Conservation (phyloP, 2,329 filamentous ascomycete genomes). For the Exophiala sp. region DNA sequence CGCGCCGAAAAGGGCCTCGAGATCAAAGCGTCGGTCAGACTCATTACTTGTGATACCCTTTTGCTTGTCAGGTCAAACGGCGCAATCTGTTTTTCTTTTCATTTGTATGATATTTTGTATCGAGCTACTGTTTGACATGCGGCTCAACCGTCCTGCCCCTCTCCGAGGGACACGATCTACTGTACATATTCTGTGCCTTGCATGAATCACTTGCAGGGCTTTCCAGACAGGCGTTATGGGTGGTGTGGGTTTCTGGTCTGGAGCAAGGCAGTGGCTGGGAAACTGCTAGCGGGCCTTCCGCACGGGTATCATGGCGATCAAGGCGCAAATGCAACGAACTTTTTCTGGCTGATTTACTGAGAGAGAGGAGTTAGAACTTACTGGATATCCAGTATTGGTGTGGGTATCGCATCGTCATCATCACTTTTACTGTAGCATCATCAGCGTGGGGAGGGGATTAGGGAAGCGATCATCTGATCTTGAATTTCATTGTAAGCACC, state of each 20-base stretch:
- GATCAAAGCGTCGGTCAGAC: neutral
- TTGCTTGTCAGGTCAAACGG: neutral
- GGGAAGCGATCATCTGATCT: no score
- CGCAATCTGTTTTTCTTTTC: neutral
- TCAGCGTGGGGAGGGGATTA: no score
- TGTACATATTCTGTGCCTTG: slow-evolving; percentile 4
- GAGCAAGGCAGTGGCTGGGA: slow-evolving; percentile 7
- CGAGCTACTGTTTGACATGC: slow-evolving; percentile 1
- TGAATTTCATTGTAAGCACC: no score
- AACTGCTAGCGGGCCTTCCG: slow-evolving; percentile 5
- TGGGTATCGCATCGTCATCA: no score
- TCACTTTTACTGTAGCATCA: no score
- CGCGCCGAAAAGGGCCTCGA: slow-evolving; percentile 2
- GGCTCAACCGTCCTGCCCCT: neutral
- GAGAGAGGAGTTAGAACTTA: neutral
- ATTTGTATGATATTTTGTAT: slow-evolving; percentile 11
- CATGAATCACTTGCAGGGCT: neutral
- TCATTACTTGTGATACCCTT: slow-evolving; percentile 8
- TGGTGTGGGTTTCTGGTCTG: slow-evolving; percentile 5
- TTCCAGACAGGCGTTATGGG: neutral
- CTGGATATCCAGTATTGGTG: no score
- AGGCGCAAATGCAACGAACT: slow-evolving; percentile 1
- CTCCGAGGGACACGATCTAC: neutral
- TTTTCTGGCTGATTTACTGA: no score
- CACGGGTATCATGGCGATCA: slow-evolving; percentile 12